Conservation (phyloP, 139 green algal genomes). For the Haematococcus lacustris region DNA sequence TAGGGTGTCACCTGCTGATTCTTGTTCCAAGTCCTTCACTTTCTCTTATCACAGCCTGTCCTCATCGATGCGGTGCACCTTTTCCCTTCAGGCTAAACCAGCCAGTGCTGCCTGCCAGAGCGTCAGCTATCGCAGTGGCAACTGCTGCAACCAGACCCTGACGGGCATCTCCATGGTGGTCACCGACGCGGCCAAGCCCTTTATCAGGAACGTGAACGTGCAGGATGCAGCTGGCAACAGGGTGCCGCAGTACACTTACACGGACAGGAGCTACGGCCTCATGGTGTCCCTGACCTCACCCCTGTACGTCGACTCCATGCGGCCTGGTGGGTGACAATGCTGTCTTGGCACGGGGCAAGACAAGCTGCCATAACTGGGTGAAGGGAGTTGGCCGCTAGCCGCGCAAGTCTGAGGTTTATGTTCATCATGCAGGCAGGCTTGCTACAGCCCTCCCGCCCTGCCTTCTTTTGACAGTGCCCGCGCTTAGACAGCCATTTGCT, state of each 20-base stretch:
- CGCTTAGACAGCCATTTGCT: no score
- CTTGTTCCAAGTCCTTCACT: not conserved
- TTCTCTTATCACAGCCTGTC: not conserved
- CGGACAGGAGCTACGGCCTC: conserved; percentile 9
- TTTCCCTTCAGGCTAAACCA: not conserved
- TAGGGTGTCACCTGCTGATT: not conserved
- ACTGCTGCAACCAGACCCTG: conserved; percentile 33
- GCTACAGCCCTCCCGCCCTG: no score
- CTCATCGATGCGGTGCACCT: not conserved
- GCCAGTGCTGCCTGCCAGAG: not conserved
- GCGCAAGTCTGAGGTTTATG: no score
- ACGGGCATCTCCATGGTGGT: conserved; percentile 17
- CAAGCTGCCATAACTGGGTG: not conserved
- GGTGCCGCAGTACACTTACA: conserved; percentile 1
- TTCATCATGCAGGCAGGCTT: not conserved
- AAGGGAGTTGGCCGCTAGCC: no score
- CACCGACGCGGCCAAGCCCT: not conserved
- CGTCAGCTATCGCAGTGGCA: conserved; percentile 26
- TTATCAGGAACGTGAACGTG: not conserved
- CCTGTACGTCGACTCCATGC: conserved; percentile 2
- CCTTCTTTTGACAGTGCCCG: not conserved
- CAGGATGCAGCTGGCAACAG: not conserved
- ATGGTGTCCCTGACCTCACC: conserved; percentile 10
- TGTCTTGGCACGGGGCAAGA: not conserved
- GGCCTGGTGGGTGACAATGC: not conserved